Evolutionary conservation across 768 basidiomycete species (phyloP), one percentile per base, ranked within the genome.

Genomic region (Mycena vitilis): DNA sequence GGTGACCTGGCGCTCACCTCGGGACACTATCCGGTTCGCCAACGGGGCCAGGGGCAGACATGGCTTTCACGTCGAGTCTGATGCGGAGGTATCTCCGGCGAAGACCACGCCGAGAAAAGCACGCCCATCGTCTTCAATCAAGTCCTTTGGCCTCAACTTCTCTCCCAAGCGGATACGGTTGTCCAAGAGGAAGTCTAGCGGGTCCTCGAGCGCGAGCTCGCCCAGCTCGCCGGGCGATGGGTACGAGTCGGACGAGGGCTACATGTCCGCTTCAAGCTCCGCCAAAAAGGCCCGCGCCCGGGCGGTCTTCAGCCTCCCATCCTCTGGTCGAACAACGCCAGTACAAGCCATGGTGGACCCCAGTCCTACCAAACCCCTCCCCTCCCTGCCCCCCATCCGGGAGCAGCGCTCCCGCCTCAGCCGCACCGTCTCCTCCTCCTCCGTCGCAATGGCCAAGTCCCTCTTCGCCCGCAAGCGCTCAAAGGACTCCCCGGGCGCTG

Each of bases 231-330:
- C 48, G 5, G 54, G 62, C 11, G 63, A 57, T 51, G 67, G 58
- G 34, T 45, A 68, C 38, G 42, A 42, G 38, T 47, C 44, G 22
- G 56, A 57, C 25, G 57, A 58, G 47, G 57, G 57, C 45, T 58
- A 45, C 44, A 40, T 44, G 42, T 47, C 40, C 30, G 25, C 57
- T 10, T 34, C 44, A 16, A 13, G 42, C 16, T 37, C 62, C 6
- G 44, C 65, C 4, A 71, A 63, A 44, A 68, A 45, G 51, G 60
- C 65, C 20, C 40, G 63, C 30, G 62, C 54, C n/a, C 70, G 70
- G 42, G 34, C 48, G 0, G 66, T 55, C 34, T 71, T 71, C 54
- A 67, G 62, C 44, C 65, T 66, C 2, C 36, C 20, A n/a, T 45
- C 70, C 22, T n/a, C 44, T 56, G 60, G 48, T 42, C 68, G 7